Conservation (phyloP, 441 rosid genomes). For the Biscutella auriculata region DNA sequence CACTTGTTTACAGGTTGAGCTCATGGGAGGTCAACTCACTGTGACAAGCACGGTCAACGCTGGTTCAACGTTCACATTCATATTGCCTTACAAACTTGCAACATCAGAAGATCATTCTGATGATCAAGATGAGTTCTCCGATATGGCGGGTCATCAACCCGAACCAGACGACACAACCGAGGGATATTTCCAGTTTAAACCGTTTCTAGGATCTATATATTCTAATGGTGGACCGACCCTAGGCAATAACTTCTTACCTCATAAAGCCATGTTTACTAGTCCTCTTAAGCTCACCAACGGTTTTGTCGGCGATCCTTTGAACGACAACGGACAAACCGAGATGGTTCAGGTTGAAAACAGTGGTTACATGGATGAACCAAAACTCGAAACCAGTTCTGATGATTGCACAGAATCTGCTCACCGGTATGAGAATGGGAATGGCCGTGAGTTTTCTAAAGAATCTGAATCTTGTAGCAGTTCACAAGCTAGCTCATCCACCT, state of each 20-base stretch:
- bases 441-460: conserved; percentile 19
- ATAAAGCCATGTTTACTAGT: conserved; percentile 22
- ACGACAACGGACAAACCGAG: conserved; percentile 31
- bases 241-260: conserved; percentile 33
- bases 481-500: conserved; percentile 23
- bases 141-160: conserved; percentile 46
- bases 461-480: conserved; percentile 20
- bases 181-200: conserved; percentile 74
- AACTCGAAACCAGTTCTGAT: conserved; percentile 32
- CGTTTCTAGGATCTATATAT: conserved; percentile 58
- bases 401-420: conserved; percentile 26
- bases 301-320: conserved; percentile 26
- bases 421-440: conserved; percentile 20
- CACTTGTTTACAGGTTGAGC: conserved; percentile 52
- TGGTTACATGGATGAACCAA: conserved; percentile 45
- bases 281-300: conserved; percentile 30
- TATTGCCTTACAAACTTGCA: conserved; percentile 76
- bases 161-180: conserved; percentile 49
- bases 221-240: conserved; percentile 48
- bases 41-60: conserved; percentile 64
- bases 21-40: conserved; percentile 85
- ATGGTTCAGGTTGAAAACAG: conserved; percentile 35
- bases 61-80: conserved; percentile 83
- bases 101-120: conserved; percentile 43
- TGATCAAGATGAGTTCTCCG: conserved; percentile 45